Percentiles rank a stretch among this genome's conserved stretches.
Conservation (phyloP, 495 filamentous ascomycete species). For the Xylaria bambusicola region DNA sequence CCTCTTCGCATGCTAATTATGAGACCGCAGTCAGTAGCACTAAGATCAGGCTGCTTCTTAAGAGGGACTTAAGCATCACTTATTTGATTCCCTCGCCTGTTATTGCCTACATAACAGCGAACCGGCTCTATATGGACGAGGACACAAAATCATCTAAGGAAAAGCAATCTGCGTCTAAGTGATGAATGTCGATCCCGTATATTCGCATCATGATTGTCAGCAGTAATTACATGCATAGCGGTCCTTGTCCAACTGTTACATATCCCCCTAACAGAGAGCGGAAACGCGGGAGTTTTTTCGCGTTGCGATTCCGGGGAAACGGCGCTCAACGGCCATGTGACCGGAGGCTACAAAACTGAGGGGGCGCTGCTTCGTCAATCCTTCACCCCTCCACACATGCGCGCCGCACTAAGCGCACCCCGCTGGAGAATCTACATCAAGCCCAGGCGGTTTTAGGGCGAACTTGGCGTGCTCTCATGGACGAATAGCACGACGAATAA, state of each 20-base stretch:
- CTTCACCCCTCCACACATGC: neutral
- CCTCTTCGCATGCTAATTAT: conserved; percentile 27
- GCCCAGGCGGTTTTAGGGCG: neutral
- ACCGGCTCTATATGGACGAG: conserved; percentile 73
- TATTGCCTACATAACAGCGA: conserved; percentile 76
- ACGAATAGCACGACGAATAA: conserved; percentile 7
- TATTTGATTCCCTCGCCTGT: conserved; percentile 47
- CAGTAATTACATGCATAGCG: too few species aligned
- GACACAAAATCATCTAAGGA: conserved; percentile 32
- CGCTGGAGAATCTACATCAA: neutral
- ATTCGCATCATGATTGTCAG: conserved; percentile 4
- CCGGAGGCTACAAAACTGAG: conserved; percentile 8
- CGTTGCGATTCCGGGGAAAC: neutral
- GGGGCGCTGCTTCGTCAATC: neutral
- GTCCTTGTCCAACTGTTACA: too few species aligned
- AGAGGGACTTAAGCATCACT: conserved; percentile 76
- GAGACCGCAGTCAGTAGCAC: conserved; percentile 71
- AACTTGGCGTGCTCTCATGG: conserved; percentile 8
- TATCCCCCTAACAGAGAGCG: neutral
- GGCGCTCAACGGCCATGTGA: conserved; percentile 10
- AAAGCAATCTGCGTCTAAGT: conserved; percentile 27
- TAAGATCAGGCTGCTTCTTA: conserved; percentile 81
- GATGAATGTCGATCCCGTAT: neutral
- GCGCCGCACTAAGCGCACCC: neutral
- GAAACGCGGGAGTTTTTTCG: neutral